phyloP scores from a whole-genome alignment of 495 filamentous ascomycete species.

The Lophiostoma macrostomum region DNA sequence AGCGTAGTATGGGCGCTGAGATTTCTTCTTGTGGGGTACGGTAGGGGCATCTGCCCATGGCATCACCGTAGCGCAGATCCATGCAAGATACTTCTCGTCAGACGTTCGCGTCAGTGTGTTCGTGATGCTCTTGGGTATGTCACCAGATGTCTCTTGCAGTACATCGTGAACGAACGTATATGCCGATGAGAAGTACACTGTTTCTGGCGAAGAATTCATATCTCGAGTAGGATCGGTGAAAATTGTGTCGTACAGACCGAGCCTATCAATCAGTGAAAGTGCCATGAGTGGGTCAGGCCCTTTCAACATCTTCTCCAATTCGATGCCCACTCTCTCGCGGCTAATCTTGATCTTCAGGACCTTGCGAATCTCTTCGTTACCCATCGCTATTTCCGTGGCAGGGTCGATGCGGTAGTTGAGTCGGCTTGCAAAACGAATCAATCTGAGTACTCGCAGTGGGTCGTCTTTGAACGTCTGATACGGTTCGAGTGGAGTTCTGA shows the following conservation, averaged over 20 bases:
- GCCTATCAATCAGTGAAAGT: conserved; percentile 67
- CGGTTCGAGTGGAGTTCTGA: conserved; percentile 85
- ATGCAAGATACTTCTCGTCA: conserved; percentile 65
- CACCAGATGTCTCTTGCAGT: not conserved
- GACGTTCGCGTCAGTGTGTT: conserved; percentile 55
- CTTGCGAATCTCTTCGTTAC: conserved; percentile 63
- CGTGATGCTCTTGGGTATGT: conserved; percentile 49
- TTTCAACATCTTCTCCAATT: conserved; percentile 87
- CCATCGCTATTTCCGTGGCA: conserved; percentile 70
- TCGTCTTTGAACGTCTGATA: conserved; percentile 94
- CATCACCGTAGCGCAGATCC: conserved; percentile 69
- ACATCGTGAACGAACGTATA: conserved; percentile 49
- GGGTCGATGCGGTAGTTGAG: conserved; percentile 73
- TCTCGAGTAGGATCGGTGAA: conserved; percentile 63
- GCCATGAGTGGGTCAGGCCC: conserved; percentile 67
- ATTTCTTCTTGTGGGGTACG: conserved; percentile 43
- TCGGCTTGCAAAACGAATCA: conserved; percentile 86
- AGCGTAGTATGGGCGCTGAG: conserved; percentile 45
- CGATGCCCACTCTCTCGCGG: conserved; percentile 77
- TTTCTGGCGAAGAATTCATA: conserved; percentile 30
- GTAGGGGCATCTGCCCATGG: conserved; percentile 67
- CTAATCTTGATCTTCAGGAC: conserved; percentile 88
- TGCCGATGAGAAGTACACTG: conserved; percentile 44
- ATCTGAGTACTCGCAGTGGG: conserved; percentile 80
- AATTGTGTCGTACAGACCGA: conserved; percentile 74